Base-by-base conservation (phyloP, 495 filamentous ascomycete genomes). In the Xeromyces bisporus region DNA sequence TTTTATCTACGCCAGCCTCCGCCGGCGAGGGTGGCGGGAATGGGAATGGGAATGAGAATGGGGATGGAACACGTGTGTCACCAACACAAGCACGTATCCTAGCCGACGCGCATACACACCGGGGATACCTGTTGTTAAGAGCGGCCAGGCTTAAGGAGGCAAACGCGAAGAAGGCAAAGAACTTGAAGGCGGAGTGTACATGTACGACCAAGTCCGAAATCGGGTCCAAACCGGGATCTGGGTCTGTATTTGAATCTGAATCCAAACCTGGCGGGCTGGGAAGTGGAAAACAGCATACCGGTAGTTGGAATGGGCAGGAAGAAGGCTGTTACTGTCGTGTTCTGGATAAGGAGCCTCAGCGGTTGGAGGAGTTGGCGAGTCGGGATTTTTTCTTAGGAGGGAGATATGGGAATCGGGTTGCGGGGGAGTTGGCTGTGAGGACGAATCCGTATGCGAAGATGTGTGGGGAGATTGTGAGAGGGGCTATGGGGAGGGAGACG, bases 391-490 rank as follows among this genome's bases (percentile, higher is more conserved):
- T 70, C 30, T 48, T 73, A 37, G 83, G 77, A 0, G 83, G 79
- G 1, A 50, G 69, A 42, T 91, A 77, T 51, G 84, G 83, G 10
- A 83, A 80, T 51, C 71, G 75, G 38, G 66, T 85, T 35, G 82
- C 75, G 8, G 75, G 75, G 55, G 70, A 67, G 26, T 53, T 91
- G 55, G 75, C 77, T 2, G 83, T 89, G 27, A 65, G 67, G 52
- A 80, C 74, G 25, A 93, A 92, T 62, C 84, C 84, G 18, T 80
- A 80, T 40, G 82, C 82, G 15, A 91, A 85, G 62, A 63, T 91
- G 46, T 93, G 84, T 55, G 84, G 82, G 9, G 69, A 70, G 17
- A 89, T 93, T 59, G 81, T 93, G 7, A 74, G 71, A 51, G 77
- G 87, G 58, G 81, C 80, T 24, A 70, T 92, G 68, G 74, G 64